phyloP scores from a whole-genome alignment of 2,329 filamentous ascomycete genomes.

The Fusarium praegraminearum region DNA sequence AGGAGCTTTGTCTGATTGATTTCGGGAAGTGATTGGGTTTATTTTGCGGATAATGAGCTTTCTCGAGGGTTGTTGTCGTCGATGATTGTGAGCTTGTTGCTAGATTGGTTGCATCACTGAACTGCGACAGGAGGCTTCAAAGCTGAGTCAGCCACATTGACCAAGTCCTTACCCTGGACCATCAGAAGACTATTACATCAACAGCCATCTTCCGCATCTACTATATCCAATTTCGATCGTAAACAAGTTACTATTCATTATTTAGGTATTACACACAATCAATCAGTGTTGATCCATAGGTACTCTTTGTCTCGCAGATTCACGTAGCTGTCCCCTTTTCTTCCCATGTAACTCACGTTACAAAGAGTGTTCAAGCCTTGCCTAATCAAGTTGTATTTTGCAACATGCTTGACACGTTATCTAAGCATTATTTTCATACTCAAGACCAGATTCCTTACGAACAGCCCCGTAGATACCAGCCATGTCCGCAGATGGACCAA shows the following conservation, averaged over 20 bases:
- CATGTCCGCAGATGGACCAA: constrained; percentile 79
- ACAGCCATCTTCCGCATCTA: not conserved
- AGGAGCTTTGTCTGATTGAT: constrained; percentile 28
- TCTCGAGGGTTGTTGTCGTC: constrained; percentile 21
- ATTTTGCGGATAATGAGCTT: constrained; percentile 24
- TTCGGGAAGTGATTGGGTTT: constrained; percentile 7
- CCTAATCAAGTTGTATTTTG: not conserved
- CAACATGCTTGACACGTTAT: not conserved
- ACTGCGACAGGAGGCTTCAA: constrained; percentile 14
- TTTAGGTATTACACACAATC: not conserved
- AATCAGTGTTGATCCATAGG: not conserved
- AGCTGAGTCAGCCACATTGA: constrained; percentile 32
- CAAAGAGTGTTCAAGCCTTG: not conserved
- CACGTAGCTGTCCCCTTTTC: not conserved
- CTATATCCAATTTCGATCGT: not conserved
- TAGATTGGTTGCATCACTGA: constrained; percentile 42
- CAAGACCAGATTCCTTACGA: constrained; percentile 78
- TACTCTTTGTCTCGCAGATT: not conserved
- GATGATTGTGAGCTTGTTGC: constrained; percentile 37
- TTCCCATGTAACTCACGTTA: not conserved
- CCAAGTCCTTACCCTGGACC: constrained; percentile 18
- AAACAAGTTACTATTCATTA: not conserved
- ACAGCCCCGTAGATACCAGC: constrained; percentile 85
- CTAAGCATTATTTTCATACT: constrained; percentile 72
- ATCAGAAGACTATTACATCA: not conserved